Evolutionary conservation across 148 eudicot species (phyloP), one percentile per base, ranked within the genome.

Genomic region (Chenopodium album): DNA sequence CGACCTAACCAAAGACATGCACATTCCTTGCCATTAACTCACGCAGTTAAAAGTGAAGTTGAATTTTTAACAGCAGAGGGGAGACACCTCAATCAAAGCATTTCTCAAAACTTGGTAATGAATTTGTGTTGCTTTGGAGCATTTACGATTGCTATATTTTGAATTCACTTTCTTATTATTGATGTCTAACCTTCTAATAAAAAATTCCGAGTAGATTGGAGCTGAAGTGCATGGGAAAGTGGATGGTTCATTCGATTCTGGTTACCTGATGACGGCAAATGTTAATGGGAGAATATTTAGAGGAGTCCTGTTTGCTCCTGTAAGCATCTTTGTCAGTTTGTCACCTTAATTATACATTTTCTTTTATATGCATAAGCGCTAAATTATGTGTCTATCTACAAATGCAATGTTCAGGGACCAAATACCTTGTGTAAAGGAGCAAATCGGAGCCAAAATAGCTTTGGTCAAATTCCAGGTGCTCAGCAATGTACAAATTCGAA

Each of bases 221-320:
- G 98, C 97, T 63, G 98, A 92, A 48, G 88, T 95, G 80, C 92
- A 83, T 5, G 99, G 99, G 29, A 92, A 91, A 77, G 90, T 95
- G 28, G 99, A 95, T 54, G 99, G 98, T 23, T 89, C 90, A 0
- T 95, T 95, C 13, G 99, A 95, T 78, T 92, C 98, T 2, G 99
- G 99, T 64, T 95, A 90, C 86, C 84, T 95, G 67, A 92, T 95
- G 94, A 93, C 98, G 23, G 99, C 99, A 7, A 84, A 84, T 47
- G 92, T 95, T 16, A 92, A 92, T 65, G 99, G 99, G 56, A 92
- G 86, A 81, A 81, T 88, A 22, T 90, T 91, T 73, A 80, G 98
- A 87, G 99, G 99, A 16, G 94, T 95, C 76, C 77, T 95, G 32
- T 95, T 95, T 73, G 78, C 98, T 41, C 92, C 97, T 31, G 98